A percentile compares a stretch with the other conserved stretches of the same genome.
These are phyloP conservation scores for Pythium rishiriense DNA, from an alignment of 352 stramenopile genomes.

Conservation along the genomic window DNA sequence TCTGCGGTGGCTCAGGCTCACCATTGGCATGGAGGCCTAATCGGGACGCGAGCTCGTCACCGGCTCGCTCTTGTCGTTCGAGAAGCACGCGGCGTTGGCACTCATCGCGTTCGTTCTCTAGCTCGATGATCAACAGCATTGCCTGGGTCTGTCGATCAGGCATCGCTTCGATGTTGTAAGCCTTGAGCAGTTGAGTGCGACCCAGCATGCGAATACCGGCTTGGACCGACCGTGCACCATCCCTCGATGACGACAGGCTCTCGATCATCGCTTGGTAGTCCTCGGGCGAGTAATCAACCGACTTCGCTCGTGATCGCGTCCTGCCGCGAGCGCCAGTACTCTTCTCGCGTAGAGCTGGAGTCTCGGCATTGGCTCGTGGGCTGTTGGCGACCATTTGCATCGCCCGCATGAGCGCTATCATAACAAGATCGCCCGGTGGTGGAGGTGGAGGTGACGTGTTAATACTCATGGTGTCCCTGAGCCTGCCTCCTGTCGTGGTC, in stretches of 20 bases:
- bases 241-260: not conserved
- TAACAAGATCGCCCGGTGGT: not conserved
- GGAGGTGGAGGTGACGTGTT: not conserved
- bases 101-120: not conserved
- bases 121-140: not conserved
- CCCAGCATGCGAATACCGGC: constrained; percentile 2
- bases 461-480: not conserved
- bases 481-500: not conserved
- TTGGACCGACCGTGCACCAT: not conserved
- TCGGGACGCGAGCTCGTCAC: not conserved
- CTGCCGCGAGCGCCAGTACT: not conserved
- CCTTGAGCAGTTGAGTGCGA: not conserved
- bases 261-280: constrained; percentile 12
- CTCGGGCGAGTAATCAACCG: not conserved
- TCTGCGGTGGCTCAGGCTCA: not conserved
- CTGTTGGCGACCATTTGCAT: constrained; percentile 2
- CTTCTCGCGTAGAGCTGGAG: too few species aligned
- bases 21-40: not conserved
- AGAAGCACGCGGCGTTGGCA: not conserved
- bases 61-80: not conserved
- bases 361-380: not conserved
- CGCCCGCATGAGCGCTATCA: not conserved
- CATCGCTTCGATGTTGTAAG: not conserved
- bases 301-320: not conserved
- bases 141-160: not conserved